Evolutionary conservation across 495 filamentous ascomycete genomes (phyloP).

Genomic region (Penicillium paradoxum): DNA sequence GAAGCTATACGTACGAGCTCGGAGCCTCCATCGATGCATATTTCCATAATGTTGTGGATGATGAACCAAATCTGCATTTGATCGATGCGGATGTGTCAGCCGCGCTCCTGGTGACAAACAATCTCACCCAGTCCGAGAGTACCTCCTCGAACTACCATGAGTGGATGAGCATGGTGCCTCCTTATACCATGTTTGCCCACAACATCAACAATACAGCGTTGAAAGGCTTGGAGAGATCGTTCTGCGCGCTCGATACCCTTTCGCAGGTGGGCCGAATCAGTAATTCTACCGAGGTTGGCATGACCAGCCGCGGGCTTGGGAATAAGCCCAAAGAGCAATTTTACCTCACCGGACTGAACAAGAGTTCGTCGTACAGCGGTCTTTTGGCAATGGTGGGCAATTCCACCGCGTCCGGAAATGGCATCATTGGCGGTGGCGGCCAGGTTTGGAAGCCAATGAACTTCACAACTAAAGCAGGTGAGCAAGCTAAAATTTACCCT

Average conservation of each 20-base stretch:
- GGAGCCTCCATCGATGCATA: constrained; percentile 73
- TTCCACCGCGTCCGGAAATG: constrained; percentile 44
- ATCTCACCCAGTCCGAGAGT: constrained; percentile 50
- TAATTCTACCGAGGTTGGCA: constrained; percentile 51
- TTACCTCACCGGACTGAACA: constrained; percentile 68
- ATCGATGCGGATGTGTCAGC: constrained; percentile 75
- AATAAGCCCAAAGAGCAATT: constrained; percentile 78
- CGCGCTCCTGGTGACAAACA: constrained; percentile 71
- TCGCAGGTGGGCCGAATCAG: constrained; percentile 58
- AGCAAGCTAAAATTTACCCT: constrained; percentile 6
- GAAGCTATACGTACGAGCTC: constrained; percentile 69
- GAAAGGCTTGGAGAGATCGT: constrained; percentile 65
- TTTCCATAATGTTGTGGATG: constrained; percentile 57
- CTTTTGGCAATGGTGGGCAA: constrained; percentile 62
- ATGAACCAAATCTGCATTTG: constrained; percentile 53
- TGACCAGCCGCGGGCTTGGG: constrained; percentile 59
- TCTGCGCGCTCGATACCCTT: constrained; percentile 61
- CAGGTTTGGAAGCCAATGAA: constrained; percentile 60
- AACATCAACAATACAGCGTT: constrained; percentile 54
- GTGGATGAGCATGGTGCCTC: constrained; percentile 55
- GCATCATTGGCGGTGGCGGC: constrained; percentile 61
- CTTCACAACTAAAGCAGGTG: constrained; percentile 76
- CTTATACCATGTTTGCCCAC: constrained; percentile 76
- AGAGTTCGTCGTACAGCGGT: constrained; percentile 61
- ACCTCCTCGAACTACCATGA: constrained; percentile 38